Evolutionary conservation across 306 rosid genomes (phyloP), one percentile per base, ranked within the genome.

Genomic region (Dicorynia guianensis): DNA sequence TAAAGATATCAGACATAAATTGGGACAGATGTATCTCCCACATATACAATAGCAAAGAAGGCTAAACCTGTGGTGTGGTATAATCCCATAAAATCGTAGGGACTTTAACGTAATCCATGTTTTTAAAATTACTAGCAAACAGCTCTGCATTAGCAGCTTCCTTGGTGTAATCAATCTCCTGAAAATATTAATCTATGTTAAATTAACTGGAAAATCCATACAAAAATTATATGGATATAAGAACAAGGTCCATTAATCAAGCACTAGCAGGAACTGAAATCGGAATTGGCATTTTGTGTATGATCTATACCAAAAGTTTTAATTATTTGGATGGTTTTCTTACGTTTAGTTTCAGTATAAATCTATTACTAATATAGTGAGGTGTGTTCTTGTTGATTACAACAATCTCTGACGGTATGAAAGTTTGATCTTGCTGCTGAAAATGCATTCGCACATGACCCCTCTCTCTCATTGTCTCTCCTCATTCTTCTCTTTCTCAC

Each of bases 91-190:
- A 33, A 78, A 95, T 95, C 58, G 81, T 13, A 77, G 99, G 99
- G 33, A 95, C 97, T 85, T 95, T 95, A 42, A 95, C 89, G 77
- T 95, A 95, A 60, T 90, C 93, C 93, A 90, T 79, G 80, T 79
- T 83, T 78, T 86, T 90, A 76, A 95, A 95, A 89, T 95, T 95
- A 76, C 76, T 95, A 4, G 97, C 92, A 85, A 95, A 95, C 55
- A 75, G 82, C 77, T 92, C 99, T 46, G 99, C 92, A 79, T 95
- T 95, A 38, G 89, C 92, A 52, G 96, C 99, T 87, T 95, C 99
- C 93, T 89, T 92, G 84, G 96, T 95, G 88, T 95, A 95, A 85
- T 95, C 99, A 80, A 95, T 95, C 88, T 95, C 99, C 99, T 95
- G 98, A 85, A 84, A 70, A 57, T 57, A 39, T 77, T 57, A 64